Evolutionary conservation across 2,329 filamentous ascomycete genomes (phyloP).

Genomic region (Diplocarpon mali): DNA sequence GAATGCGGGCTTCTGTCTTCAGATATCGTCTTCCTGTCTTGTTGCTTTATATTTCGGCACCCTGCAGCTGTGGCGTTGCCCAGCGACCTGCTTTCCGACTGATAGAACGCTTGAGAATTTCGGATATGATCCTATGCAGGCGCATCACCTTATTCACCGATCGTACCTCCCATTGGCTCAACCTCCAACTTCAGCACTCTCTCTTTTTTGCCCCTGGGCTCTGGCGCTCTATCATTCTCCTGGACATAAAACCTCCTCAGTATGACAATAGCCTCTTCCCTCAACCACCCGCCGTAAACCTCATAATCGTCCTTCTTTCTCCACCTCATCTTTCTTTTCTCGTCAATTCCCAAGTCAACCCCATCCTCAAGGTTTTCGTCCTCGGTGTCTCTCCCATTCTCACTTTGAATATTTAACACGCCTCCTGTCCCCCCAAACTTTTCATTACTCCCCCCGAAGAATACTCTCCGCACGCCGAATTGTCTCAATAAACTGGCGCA

Average conservation of each 20-base stretch:
- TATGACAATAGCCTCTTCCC: conserved; percentile 87
- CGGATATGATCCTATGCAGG: too few species aligned
- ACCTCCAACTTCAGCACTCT: conserved; percentile 26
- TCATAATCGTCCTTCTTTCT: conserved; percentile 71
- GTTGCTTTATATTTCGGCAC: too few species aligned
- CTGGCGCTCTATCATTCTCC: conserved; percentile 68
- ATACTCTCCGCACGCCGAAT: conserved; percentile 77
- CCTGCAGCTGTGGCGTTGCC: too few species aligned
- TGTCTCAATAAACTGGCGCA: conserved; percentile 88
- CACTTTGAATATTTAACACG: conserved; percentile 68
- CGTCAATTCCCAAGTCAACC: not conserved
- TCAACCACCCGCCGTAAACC: conserved; percentile 76
- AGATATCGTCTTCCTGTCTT: conserved; percentile 1
- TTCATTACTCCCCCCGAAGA: conserved; percentile 92
- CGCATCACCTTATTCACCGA: not conserved
- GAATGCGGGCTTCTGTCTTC: conserved; percentile 3
- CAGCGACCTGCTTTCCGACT: not conserved
- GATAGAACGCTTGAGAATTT: not conserved
- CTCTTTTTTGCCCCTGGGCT: conserved; percentile 26
- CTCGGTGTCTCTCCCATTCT: conserved; percentile 14
- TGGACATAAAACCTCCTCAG: conserved; percentile 94
- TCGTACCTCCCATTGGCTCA: conserved; percentile 19
- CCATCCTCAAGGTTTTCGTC: conserved; percentile 44
- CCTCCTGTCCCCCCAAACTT: conserved; percentile 94
- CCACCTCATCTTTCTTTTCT: conserved; percentile 1